These are phyloP conservation scores for Salvia hispanica DNA, from an alignment of 257 asterid genomes.

Conservation along the genomic window DNA sequence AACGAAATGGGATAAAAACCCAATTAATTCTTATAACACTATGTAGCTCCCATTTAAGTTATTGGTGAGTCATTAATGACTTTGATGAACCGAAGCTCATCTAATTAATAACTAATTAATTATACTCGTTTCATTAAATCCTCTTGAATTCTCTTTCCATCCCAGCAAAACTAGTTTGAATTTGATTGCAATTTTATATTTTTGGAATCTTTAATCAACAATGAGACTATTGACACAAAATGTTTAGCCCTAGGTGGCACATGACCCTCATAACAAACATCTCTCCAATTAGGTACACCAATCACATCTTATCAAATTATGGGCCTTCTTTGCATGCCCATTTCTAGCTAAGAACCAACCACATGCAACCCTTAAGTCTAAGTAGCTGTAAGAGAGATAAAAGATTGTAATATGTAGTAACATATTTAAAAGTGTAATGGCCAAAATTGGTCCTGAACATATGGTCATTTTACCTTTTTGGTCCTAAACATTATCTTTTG, in stretches of 20 bases:
- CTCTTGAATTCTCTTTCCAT: not conserved
- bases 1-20: too few species aligned
- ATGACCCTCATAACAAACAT: slow-evolving; percentile 30
- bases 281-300: not conserved
- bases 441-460: too few species aligned
- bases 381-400: not conserved
- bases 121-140: not conserved
- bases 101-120: not conserved
- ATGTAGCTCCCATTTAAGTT: not conserved
- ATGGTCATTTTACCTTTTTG: too few species aligned
- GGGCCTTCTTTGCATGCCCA: slow-evolving; percentile 26
- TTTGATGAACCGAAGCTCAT: not conserved
- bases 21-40: too few species aligned
- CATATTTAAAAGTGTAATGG: too few species aligned
- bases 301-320: slow-evolving; percentile 19
- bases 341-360: slow-evolving; percentile 22
- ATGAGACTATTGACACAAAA: slow-evolving; percentile 4
- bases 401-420: not conserved
- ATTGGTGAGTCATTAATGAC: not conserved
- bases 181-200: not conserved
- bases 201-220: not conserved
- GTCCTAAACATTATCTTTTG: too few species aligned
- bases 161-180: not conserved
- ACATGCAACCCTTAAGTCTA: slow-evolving; percentile 11
- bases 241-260: slow-evolving; percentile 26